Conservation (phyloP, 148 eudicot species). For the Vaccinium corymbosum region DNA sequence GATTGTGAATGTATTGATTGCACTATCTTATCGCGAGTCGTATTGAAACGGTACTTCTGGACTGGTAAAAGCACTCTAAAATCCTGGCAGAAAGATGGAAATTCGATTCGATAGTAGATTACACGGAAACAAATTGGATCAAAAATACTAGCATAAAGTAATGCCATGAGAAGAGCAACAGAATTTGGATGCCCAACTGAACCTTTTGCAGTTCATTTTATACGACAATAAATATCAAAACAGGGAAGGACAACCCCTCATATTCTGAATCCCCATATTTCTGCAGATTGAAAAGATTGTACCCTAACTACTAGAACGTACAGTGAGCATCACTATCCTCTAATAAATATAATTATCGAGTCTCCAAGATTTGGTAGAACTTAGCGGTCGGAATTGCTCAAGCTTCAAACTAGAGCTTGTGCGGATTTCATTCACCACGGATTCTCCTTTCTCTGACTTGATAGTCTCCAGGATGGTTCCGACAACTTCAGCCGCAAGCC, state of each 20-base stretch:
- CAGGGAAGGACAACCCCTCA: not conserved
- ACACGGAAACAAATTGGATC: not conserved
- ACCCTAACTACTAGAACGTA: slow-evolving; percentile 14
- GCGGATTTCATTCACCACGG: slow-evolving; percentile 44
- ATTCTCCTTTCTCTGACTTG: slow-evolving; percentile 56
- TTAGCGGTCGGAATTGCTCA: slow-evolving; percentile 61
- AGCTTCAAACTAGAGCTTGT: slow-evolving; percentile 37
- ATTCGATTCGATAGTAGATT: not conserved
- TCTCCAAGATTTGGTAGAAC: slow-evolving; percentile 43
- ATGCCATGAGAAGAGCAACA: not conserved
- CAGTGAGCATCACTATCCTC: slow-evolving; percentile 25
- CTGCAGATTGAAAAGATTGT: not conserved
- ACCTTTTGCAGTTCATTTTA: slow-evolving; percentile 4
- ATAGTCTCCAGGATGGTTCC: slow-evolving; percentile 65
- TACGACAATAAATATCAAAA: slow-evolving; percentile 13
- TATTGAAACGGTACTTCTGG: not conserved
- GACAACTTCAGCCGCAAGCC: slow-evolving; percentile 75
- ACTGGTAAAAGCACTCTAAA: not conserved
- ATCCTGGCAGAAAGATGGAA: not conserved
- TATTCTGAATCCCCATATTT: slow-evolving; percentile 7
- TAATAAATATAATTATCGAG: slow-evolving; percentile 57
- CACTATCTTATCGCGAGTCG: not conserved
- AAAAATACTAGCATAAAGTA: not conserved
- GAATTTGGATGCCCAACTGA: slow-evolving; percentile 14
- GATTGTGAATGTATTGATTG: not conserved